Conservation (phyloP, 176 grass and related monocot species). For the Lolium perenne region DNA sequence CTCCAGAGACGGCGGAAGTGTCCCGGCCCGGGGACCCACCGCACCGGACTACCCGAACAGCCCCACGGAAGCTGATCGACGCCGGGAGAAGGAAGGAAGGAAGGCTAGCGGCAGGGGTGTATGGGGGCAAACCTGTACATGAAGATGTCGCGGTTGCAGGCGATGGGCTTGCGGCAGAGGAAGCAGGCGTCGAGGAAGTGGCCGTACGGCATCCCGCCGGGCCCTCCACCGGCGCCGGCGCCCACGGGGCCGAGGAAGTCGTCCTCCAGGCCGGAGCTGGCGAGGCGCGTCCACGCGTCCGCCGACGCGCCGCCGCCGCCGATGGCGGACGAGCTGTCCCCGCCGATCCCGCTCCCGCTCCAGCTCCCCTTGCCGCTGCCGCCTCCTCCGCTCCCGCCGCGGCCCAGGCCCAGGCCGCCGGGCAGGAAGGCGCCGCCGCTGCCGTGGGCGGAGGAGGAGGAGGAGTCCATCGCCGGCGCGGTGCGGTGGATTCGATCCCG, state of each 20-base stretch:
- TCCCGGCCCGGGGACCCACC: conserved; percentile 19
- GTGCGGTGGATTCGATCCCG: conserved; percentile 23
- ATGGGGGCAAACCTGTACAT: conserved; percentile 83
- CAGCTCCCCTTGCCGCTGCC: background rate
- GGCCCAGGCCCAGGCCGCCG: background rate
- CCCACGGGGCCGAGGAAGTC: conserved; percentile 10
- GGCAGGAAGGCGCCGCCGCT: background rate
- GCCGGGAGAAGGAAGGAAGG: background rate
- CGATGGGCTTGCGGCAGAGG: conserved; percentile 89
- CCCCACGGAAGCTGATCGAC: background rate
- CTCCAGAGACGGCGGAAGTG: conserved; percentile 44
- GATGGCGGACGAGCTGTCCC: conserved; percentile 41
- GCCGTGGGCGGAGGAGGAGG: conserved; percentile 12
- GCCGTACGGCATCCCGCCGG: conserved; percentile 36
- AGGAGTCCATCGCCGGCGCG: conserved; percentile 45
- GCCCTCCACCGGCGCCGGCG: background rate
- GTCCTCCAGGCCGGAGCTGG: conserved; percentile 62
- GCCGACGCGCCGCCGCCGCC: conserved; percentile 51
- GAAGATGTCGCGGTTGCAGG: conserved; percentile 87
- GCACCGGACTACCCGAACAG: background rate
- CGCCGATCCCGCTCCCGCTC: conserved; percentile 32
- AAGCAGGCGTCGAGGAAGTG: conserved; percentile 93
- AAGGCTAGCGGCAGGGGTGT: no score
- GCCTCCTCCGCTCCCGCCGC: conserved; percentile 1
- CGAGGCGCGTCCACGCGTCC: conserved; percentile 51